Evolutionary conservation across 768 basidiomycete genomes (phyloP), one percentile per base, ranked within the genome.

Genomic region (Chalciporus piperatus): DNA sequence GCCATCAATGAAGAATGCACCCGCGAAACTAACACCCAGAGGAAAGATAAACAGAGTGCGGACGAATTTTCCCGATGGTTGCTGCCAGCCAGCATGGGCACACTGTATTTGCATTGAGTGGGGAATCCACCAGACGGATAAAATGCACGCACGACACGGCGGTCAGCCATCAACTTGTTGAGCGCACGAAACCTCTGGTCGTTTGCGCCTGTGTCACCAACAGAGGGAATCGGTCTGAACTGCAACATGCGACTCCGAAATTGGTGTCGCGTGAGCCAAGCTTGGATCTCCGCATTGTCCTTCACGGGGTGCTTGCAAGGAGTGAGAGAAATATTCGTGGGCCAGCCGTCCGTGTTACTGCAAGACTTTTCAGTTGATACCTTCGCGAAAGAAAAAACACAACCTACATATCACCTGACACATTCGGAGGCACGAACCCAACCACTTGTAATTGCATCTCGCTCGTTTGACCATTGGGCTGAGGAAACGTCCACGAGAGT

Each of bases 271-370:
- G 65, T 73, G 30, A 82, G 64, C 84, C 84, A 86, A 2, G 54
- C 44, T 37, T 70, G 70, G 11, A 86, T 62, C 9, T 78, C 76
- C 1, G 40, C 4, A 4, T 58, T 30, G 1, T 80, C 56, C 11
- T 79, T 73, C 1, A 73, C 62, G 4, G 69, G 73, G 38, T 77
- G 74, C 38, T 67, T 67, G 20, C 76, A 70, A 7, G 76, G 68
- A 14, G 64, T 67, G 7, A 84, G 63, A 1, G 63, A 57, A 55
- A 86, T 55, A 3, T 59, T 58, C 8, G 56, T 48, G 1, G 85
- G 85, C 85, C 84, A 87, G 0, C 72, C 76, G 2, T 79, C 72
- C 7, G 74, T 55, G 41, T 66, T 78, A 47, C 85, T 87, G 58
- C 28, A 37, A 52, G 27, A 49, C n/a, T 19, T 25, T 17, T 56